Evolutionary conservation across 2,329 filamentous ascomycete species (phyloP).

Genomic region (Acephala macrosclerotiorum): DNA sequence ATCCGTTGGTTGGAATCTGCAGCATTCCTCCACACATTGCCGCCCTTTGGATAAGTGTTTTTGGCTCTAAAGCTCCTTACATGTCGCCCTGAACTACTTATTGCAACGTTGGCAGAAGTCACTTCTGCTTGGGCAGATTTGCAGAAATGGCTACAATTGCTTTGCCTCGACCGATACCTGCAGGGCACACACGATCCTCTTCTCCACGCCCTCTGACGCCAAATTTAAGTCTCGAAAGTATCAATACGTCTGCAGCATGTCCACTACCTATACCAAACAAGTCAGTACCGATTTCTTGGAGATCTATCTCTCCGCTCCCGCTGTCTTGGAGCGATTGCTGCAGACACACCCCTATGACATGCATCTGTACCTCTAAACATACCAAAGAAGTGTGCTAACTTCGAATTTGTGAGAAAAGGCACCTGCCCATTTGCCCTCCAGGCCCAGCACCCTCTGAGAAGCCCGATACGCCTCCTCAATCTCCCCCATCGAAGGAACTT

Average conservation of each 20-base stretch:
- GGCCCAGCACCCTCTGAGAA: constrained; percentile 68
- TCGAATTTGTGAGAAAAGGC: constrained; percentile 51
- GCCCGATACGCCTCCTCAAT: constrained; percentile 69
- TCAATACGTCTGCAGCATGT: constrained; percentile 61
- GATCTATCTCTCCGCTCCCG: too few species aligned
- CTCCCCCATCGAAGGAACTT: constrained; percentile 65
- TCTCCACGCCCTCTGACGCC: constrained; percentile 57
- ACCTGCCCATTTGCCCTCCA: constrained; percentile 87
- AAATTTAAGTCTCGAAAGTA: constrained; percentile 56
- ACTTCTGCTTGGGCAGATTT: not conserved
- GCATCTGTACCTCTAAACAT: too few species aligned
- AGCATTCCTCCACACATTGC: constrained; percentile 16
- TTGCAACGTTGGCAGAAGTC: constrained; percentile 15
- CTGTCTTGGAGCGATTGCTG: not conserved
- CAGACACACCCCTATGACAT: not conserved
- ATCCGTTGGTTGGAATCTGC: not conserved
- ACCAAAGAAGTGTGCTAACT: not conserved
- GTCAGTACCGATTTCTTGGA: not conserved
- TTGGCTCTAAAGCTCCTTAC: constrained; percentile 18
- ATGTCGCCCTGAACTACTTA: constrained; percentile 26
- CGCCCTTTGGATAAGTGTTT: constrained; percentile 13
- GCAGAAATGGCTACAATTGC: constrained; percentile 44
- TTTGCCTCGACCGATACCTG: constrained; percentile 41
- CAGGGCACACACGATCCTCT: constrained; percentile 38
- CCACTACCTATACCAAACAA: constrained; percentile 78